Evolutionary conservation across 2,329 filamentous ascomycete genomes (phyloP), one percentile per base, ranked within the genome.

Genomic region (Graphium sp.): DNA sequence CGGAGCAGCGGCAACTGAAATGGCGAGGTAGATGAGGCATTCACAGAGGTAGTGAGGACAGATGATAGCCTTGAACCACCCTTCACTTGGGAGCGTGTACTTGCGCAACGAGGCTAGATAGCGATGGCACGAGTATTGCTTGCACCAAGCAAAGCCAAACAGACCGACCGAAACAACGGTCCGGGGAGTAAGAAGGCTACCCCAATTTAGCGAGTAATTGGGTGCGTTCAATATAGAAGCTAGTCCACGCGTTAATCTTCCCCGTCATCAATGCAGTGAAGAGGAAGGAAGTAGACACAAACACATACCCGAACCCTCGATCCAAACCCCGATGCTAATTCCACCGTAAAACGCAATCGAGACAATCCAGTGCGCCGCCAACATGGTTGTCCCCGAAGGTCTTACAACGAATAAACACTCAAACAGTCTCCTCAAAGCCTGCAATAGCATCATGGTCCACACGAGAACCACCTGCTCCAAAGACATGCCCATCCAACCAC

Each of bases 21-120:
- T 53, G n/a, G 76, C 66, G 13, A 84, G 45, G 47, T 98, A 95
- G 33, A 94, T 70, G 22, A 78, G 47, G 45, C 81, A 85, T 54
- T 95, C 89, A 43, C 77, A 82, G 4, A 79, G 79, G 50, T 95
- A 98, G 52, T 98, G 89, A 12, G 89, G 84, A 41, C 80, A 91
- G 22, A 94, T 53, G 14, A 91, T 50, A 32, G 62, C 58, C 24
- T 59, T 58, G 49, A 95, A 98, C 32, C 78, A 53, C 3, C 75
- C 74, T 34, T 77, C 64, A 3, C 64, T 56, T 0, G 87, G 87
- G 15, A 95, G 60, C 8, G 78, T 79, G 51, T 98, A 95, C 45
- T 84, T 87, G 45, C 71, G 68, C 34, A 89, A 54, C 22, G 66
- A 64, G 23, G 74, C 70, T 13, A 89, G 63, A 41, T 85, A 62